These are phyloP conservation scores for Nitzschia palea DNA, from an alignment of 108 stramenopile genomes.

Conservation along the genomic window DNA sequence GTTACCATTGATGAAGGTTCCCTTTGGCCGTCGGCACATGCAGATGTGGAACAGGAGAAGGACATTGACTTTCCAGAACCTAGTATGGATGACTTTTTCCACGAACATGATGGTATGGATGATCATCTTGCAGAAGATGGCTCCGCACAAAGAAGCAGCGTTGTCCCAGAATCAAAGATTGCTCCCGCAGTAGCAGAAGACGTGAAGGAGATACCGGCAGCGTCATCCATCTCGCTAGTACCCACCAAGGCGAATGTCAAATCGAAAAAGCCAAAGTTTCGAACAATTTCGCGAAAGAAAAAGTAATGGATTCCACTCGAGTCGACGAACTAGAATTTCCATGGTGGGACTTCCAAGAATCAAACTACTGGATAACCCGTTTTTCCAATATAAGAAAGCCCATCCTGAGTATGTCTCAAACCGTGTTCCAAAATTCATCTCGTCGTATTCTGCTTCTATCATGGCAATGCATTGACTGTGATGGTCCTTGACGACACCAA, in stretches of 20 bases:
- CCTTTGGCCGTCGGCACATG: neutral
- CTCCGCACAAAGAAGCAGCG: constrained; percentile 1
- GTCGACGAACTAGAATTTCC: neutral
- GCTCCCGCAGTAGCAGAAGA: neutral
- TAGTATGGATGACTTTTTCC: constrained; percentile 41
- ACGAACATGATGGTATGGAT: constrained; percentile 15
- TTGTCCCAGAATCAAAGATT: neutral
- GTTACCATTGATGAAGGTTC: neutral
- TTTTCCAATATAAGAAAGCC: neutral
- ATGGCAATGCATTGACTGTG: no score
- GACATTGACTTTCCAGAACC: constrained; percentile 14
- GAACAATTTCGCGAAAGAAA: constrained; percentile 22
- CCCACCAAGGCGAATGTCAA: constrained; percentile 20
- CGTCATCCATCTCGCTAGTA: constrained; percentile 28
- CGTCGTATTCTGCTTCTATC: neutral
- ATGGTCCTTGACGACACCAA: no score
- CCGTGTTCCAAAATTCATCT: neutral
- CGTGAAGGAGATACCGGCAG: neutral
- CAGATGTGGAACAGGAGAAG: neutral
- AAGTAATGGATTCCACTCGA: neutral
- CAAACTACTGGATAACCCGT: neutral
- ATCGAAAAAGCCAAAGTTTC: constrained; percentile 40
- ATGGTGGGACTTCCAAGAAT: neutral
- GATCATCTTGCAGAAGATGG: neutral
- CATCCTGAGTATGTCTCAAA: neutral